A percentile compares a stretch with the other conserved stretches of the same genome.
Evolutionary conservation across 208 protist species (phyloP).

Genomic region (Trichomonas tenax): DNA sequence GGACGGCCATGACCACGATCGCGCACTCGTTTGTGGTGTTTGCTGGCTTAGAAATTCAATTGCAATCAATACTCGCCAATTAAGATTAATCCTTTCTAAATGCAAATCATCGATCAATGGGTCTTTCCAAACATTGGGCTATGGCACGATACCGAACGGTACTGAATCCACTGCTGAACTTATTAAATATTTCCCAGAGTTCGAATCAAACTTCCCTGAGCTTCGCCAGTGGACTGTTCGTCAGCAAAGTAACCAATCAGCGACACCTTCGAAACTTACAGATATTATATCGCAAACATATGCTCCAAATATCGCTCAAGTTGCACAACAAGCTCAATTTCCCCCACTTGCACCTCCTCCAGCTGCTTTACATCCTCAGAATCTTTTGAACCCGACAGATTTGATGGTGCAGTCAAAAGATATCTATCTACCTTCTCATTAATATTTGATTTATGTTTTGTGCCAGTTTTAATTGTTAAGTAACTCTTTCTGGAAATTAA

Average conservation of each 20-base stretch:
- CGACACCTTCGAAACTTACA: neutral
- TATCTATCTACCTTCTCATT: too few species aligned
- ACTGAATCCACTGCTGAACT: neutral
- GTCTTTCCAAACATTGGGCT: neutral
- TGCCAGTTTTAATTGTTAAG: too few species aligned
- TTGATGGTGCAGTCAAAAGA: neutral
- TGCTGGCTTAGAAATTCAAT: neutral
- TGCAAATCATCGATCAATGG: conserved; percentile 14
- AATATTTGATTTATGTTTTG: too few species aligned
- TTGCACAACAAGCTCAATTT: neutral
- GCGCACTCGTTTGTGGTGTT: neutral
- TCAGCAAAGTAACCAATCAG: neutral
- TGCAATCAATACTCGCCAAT: conserved; percentile 5
- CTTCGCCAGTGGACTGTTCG: neutral
- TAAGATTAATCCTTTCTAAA: neutral
- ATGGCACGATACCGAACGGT: neutral
- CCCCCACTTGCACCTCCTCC: neutral
- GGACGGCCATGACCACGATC: neutral
- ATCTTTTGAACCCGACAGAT: neutral
- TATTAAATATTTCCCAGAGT: neutral
- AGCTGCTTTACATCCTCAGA: neutral
- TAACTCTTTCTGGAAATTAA: too few species aligned
- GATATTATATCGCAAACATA: neutral
- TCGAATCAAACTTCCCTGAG: neutral
- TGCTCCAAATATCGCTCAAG: neutral